These are phyloP conservation scores for Hypoxylon fragiforme DNA, from an alignment of 495 filamentous ascomycete genomes.

Conservation along the genomic window DNA sequence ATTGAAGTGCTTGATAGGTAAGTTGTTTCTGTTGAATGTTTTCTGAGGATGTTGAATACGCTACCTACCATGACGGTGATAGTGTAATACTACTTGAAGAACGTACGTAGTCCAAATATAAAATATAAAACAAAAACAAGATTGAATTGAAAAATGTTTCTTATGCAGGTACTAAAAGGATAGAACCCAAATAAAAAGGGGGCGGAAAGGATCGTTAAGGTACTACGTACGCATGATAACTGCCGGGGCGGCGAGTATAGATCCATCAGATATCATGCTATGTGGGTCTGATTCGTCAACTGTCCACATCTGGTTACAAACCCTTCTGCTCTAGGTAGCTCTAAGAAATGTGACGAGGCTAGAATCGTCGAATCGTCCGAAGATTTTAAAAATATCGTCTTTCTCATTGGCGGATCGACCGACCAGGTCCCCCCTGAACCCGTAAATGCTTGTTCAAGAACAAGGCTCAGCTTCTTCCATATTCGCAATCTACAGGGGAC, in stretches of 20 bases:
- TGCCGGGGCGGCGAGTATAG: constrained; percentile 9
- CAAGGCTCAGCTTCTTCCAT: constrained; percentile 18
- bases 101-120: too few species aligned
- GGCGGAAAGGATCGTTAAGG: too few species aligned
- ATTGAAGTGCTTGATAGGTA: too few species aligned
- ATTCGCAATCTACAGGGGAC: constrained; percentile 22
- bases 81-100: too few species aligned
- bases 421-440: too few species aligned
- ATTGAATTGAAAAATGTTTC: too few species aligned
- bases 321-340: constrained; percentile 2
- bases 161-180: too few species aligned
- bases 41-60: too few species aligned
- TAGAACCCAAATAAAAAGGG: too few species aligned
- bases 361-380: constrained; percentile 20
- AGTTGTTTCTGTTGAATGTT: too few species aligned
- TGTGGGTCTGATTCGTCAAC: constrained; percentile 30
- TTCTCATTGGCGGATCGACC: constrained; percentile 10
- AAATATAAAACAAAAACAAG: too few species aligned
- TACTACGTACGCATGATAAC: constrained; percentile 20
- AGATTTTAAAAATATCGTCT: constrained; percentile 6
- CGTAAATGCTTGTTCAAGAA: neutral
- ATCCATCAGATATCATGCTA: constrained; percentile 15
- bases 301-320: constrained; percentile 18
- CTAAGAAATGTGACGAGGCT: constrained; percentile 7
- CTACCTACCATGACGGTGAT: too few species aligned